Evolutionary conservation across 352 stramenopile species (phyloP).

Genomic region (Pythium biforme): DNA sequence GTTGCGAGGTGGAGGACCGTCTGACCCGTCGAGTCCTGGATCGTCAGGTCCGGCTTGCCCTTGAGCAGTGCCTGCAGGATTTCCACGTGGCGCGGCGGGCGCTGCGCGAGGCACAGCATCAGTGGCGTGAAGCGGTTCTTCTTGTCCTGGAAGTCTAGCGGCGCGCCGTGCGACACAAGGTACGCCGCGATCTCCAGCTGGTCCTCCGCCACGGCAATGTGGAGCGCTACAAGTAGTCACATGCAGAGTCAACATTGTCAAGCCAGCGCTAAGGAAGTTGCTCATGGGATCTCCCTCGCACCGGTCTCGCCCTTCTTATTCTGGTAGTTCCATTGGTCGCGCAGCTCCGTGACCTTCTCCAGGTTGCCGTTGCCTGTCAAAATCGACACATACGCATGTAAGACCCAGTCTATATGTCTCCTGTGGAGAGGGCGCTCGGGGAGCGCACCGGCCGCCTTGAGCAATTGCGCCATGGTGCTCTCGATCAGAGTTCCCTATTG

Average conservation of each 20-base stretch:
- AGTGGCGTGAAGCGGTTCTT: conserved; percentile 74
- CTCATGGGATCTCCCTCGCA: too few relatives aligned
- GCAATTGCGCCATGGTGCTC: conserved; percentile 30
- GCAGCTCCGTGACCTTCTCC: conserved; percentile 67
- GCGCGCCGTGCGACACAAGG: conserved; percentile 62
- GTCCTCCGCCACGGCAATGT: conserved; percentile 70
- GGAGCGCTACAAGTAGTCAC: conserved; percentile 41
- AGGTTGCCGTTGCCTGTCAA: conserved; percentile 60
- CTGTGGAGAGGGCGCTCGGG: neutral
- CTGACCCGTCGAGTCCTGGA: conserved; percentile 62
- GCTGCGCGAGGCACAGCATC: conserved; percentile 74
- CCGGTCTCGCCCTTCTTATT: conserved; percentile 85
- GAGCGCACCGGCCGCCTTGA: conserved; percentile 32
- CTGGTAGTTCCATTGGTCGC: conserved; percentile 65
- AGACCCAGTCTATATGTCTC: neutral
- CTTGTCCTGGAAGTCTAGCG: conserved; percentile 73
- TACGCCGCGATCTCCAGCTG: conserved; percentile 71
- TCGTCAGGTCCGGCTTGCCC: conserved; percentile 60
- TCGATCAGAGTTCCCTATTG: neutral
- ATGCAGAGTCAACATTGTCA: too few relatives aligned
- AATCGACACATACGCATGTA: neutral
- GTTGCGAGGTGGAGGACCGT: conserved; percentile 63
- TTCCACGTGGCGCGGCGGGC: conserved; percentile 60
- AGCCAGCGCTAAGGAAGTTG: too few relatives aligned
- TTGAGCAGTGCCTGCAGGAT: conserved; percentile 68